Evolutionary conservation across 805 yeast species (phyloP), one percentile per base, ranked within the genome.

Genomic region (Candida tibetensis): DNA sequence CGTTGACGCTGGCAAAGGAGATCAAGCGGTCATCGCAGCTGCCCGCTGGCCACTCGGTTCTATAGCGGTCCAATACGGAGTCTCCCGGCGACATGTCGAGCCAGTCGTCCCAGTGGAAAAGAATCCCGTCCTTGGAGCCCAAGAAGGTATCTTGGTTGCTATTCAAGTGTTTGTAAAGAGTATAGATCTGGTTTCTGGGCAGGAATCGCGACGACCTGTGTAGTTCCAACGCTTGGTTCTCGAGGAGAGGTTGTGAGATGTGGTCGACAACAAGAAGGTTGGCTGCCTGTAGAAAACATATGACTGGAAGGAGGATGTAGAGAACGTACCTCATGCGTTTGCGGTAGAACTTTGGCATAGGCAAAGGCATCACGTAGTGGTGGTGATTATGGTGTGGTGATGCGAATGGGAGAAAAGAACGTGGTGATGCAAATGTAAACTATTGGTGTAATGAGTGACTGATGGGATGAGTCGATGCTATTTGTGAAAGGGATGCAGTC

Each of bases 51-150:
- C 32, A 36, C 3, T 32, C 19, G 6, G 31, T 28, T 18, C 61
- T 44, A 22, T 45, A 51, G 9, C 37, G 25, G 15, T 45, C 42
- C 13, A 65, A 40, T 3, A 56, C 28, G 9, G 40, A 10, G 33
- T 57, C 40, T 0, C 51, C 67, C 5, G 60, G 56, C 12, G 43
- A 39, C 23, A 58, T 39, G 38, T 63, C 70, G 16, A 60, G 51
- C 65, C 68, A 64, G 43, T 65, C 68, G 41, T 65, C 71, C 71
- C 71, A 65, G 46, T 65, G 71, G 48, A 64, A 64, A 40, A 39
- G 40, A n/a, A 63, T 46, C 14, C 64, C 65, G 14, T 47, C 48
- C 9, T 7, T 10, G 22, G 34, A 30, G 30, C 39, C 43, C 10
- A 31, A 13, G 16, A 13, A 13, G 32, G 42, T 8, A 28, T 36